Conservation (phyloP, 257 asterid genomes). For the Lithospermum erythrorhizon region DNA sequence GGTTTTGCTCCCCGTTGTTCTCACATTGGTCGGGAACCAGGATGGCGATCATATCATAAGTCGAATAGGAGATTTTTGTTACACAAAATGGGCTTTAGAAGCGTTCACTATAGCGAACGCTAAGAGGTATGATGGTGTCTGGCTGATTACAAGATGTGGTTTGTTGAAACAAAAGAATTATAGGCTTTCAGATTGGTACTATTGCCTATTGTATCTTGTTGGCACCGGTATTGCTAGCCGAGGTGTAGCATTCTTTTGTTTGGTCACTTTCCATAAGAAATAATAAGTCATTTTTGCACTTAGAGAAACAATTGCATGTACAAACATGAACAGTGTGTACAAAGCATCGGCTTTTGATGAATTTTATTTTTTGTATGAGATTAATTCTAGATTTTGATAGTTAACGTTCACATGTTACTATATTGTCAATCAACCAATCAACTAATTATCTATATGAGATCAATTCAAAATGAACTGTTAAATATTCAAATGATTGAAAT, state of each 20-base stretch:
- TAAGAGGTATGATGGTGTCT: constrained; percentile 71
- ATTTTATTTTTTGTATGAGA: too few species aligned
- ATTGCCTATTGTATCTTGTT: constrained; percentile 47
- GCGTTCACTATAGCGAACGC: constrained; percentile 83
- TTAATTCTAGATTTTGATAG: too few species aligned
- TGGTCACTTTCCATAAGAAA: constrained; percentile 85
- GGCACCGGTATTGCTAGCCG: constrained; percentile 55
- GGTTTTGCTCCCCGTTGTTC: constrained; percentile 80
- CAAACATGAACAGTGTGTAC: too few species aligned
- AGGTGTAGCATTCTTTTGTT: constrained; percentile 53
- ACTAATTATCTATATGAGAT: too few species aligned
- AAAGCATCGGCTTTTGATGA: too few species aligned
- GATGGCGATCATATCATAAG: constrained; percentile 32
- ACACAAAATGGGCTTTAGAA: constrained; percentile 90
- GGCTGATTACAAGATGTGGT: constrained; percentile 91
- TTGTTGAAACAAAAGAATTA: constrained; percentile 47
- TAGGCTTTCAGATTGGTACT: constrained; percentile 46
- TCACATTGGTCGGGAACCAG: constrained; percentile 79
- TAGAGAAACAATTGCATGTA: too few species aligned
- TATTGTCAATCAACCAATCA: too few species aligned
- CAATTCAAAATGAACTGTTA: too few species aligned
- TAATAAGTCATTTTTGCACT: constrained; percentile 26
- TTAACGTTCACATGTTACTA: too few species aligned
- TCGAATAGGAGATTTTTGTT: constrained; percentile 41
- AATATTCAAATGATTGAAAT: too few species aligned